Percentiles rank a stretch among this genome's conserved stretches.
phyloP scores from a whole-genome alignment of 805 yeast genomes.

The Kodamaea restingae region DNA sequence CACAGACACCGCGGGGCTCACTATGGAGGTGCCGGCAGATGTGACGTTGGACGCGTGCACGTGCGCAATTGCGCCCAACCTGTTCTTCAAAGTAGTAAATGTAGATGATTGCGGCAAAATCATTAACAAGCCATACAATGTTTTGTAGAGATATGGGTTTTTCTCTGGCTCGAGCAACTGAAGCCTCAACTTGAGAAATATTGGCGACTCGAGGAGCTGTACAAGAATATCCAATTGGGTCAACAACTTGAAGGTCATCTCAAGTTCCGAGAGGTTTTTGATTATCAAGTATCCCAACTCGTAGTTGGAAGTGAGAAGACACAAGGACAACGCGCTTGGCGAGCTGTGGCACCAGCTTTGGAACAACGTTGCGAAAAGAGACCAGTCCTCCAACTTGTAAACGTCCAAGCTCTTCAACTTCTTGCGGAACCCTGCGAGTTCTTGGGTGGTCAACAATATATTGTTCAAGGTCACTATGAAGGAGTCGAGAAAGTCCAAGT shows the following conservation, averaged over 20 bases:
- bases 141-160: slow-evolving; percentile 76
- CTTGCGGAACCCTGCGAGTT: slow-evolving; percentile 64
- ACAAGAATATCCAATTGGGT: slow-evolving; percentile 87
- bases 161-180: slow-evolving; percentile 86
- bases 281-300: slow-evolving; percentile 83
- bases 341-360: slow-evolving; percentile 91
- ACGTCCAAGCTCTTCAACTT: slow-evolving; percentile 56
- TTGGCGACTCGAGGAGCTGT: slow-evolving; percentile 88
- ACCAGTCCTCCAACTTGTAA: slow-evolving; percentile 54
- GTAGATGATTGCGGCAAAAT: slow-evolving; percentile 91
- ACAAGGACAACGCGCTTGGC: slow-evolving; percentile 80
- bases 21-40: slow-evolving; percentile 10
- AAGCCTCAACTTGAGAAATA: slow-evolving; percentile 78
- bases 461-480: slow-evolving; percentile 86
- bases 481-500: slow-evolving; percentile 65
- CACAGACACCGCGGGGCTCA: slow-evolving; percentile 15
- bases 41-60: slow-evolving; percentile 17
- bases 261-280: slow-evolving; percentile 75
- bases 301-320: slow-evolving; percentile 82
- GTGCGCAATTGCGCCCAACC: slow-evolving; percentile 62
- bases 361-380: slow-evolving; percentile 70
- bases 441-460: slow-evolving; percentile 81
- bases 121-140: slow-evolving; percentile 90
- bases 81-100: slow-evolving; percentile 71
- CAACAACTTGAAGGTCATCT: slow-evolving; percentile 70